These are phyloP conservation scores for Corylus avellana DNA, from an alignment of 306 rosid genomes.

Conservation along the genomic window DNA sequence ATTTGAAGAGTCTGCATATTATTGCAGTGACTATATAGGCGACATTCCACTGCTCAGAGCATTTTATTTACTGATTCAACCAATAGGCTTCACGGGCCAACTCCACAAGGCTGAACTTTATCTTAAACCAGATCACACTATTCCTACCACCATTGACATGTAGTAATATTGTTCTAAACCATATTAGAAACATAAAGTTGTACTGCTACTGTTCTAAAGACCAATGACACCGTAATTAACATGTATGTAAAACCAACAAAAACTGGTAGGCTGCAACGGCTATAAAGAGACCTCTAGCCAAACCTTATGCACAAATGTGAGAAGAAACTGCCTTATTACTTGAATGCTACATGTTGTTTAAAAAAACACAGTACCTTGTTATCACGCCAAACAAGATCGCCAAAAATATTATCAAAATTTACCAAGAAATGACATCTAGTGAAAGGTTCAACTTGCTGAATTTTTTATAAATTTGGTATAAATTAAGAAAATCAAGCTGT, in stretches of 20 bases:
- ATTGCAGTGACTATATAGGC: background rate
- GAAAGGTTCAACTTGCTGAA: slow-evolving; percentile 5
- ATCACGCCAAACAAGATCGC: background rate
- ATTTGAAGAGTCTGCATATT: background rate
- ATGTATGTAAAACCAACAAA: background rate
- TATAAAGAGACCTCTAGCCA: background rate
- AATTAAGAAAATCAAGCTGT: slow-evolving; percentile 15
- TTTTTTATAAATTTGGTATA: background rate
- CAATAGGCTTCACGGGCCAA: background rate
- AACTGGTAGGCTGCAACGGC: background rate
- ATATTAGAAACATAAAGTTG: background rate
- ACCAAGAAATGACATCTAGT: background rate
- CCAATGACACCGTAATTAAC: background rate
- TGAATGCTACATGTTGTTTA: background rate
- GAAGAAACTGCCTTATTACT: background rate
- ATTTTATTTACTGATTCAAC: background rate
- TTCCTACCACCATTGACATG: background rate
- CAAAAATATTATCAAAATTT: background rate
- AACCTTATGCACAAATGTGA: background rate
- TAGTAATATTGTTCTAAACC: background rate
- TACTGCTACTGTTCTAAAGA: background rate
- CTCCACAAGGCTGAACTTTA: background rate
- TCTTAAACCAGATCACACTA: background rate
- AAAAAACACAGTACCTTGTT: background rate
- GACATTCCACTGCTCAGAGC: background rate